Base-by-base conservation (phyloP, 192 early-diverging fungal genomes). In the Lobosporangium transversale region DNA sequence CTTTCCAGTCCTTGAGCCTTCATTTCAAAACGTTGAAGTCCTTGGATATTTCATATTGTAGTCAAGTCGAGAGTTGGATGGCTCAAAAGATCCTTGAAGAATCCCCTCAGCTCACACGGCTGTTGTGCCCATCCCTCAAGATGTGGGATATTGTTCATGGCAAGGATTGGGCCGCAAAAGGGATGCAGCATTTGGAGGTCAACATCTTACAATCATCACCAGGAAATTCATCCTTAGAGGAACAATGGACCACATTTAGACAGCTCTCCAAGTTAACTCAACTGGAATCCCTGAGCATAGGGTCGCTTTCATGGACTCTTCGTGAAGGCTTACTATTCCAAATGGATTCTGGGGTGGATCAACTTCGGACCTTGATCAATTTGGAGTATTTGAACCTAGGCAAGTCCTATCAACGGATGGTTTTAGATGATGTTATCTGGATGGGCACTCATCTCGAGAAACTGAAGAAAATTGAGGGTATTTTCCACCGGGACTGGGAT, bases 61-160 rank as follows among this genome's bases (percentile, higher is more conserved):
- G 53, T 20, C 8, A 48, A 4, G 50, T 66, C 36, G 55, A 66
- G 48, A 66, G 71, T 23, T 66, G 63, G 44, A 75, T 75, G 71
- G 47, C 40, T 1, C 71, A 75, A 24, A 33, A 18, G 33, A 49
- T 66, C 5, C 32, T 75, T 10, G 71, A 66, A 14, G 37, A 24
- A 5, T 75, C 63, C 20, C 58, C 62, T 3, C 36, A 53, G 15
- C 21, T 75, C 43, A 50, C 11, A 0, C 55, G n/a, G 1, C 15
- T 75, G 4, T 26, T 17, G 11, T 33, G 48, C 4, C 27, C 71
- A 14, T 26, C 40, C 10, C 27, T 75, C 50, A 15, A 12, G 15
- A 66, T 75, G 71, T 23, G 33, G 21, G 57, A 75, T 17, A 48
- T 66, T 24, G 61, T 55, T 2, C 3, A 10, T 4, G 71, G 71